A percentile compares a stretch with the other conserved stretches of the same genome.
phyloP scores from a whole-genome alignment of 495 filamentous ascomycete species.

The Clohesyomyces aquaticus region DNA sequence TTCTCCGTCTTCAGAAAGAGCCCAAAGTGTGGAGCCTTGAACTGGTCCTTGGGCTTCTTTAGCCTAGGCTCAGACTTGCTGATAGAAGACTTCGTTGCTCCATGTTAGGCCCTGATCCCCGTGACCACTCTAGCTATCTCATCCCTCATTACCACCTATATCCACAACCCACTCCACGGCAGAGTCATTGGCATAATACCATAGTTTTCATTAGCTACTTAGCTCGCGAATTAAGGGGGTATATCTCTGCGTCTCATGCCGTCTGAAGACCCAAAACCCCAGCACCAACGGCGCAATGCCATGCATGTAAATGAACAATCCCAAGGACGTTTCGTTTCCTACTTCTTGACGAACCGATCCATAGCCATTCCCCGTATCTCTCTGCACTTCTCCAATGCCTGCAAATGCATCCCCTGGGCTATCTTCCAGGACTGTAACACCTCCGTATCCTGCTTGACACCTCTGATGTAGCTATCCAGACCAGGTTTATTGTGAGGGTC shows the following conservation, averaged over 20 bases:
- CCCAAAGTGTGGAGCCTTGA: too few relatives aligned
- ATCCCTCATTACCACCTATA: too few relatives aligned
- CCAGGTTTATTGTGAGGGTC: slow-evolving; percentile 54
- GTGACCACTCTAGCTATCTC: too few relatives aligned
- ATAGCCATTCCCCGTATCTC: slow-evolving; percentile 45
- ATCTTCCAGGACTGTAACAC: slow-evolving; percentile 68
- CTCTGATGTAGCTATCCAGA: slow-evolving; percentile 61
- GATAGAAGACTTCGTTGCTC: too few relatives aligned
- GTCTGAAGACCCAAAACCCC: neutral
- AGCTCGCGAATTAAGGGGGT: neutral
- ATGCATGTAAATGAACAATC: neutral
- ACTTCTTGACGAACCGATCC: slow-evolving; percentile 6
- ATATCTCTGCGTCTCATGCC: neutral
- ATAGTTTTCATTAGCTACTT: neutral
- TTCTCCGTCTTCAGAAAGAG: too few relatives aligned
- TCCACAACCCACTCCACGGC: too few relatives aligned
- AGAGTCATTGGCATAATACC: too few relatives aligned
- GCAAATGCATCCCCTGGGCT: slow-evolving; percentile 65
- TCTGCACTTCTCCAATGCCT: slow-evolving; percentile 63
- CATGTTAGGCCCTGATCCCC: too few relatives aligned
- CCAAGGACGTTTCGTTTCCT: neutral
- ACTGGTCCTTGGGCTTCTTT: too few relatives aligned
- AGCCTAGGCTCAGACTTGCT: too few relatives aligned
- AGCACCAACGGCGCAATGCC: too few relatives aligned
- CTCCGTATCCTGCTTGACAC: slow-evolving; percentile 65